Evolutionary conservation across 352 stramenopile genomes (phyloP).

Genomic region (Phytopythium ostracodes): DNA sequence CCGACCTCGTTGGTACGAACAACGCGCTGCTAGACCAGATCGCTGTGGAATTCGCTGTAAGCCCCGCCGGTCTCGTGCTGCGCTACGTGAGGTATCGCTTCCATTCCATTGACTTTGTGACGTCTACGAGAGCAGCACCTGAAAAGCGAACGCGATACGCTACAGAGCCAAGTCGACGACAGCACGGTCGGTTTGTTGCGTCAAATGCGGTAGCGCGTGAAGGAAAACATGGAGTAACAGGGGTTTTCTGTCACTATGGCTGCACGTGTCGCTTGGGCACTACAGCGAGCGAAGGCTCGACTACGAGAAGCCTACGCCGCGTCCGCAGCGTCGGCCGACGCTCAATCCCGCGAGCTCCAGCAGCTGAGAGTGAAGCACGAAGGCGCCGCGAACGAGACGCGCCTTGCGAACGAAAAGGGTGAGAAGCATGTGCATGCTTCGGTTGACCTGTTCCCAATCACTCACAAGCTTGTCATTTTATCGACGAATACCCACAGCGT

Average conservation of each 20-base stretch:
- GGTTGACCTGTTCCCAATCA: no score
- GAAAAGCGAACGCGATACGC: conserved; percentile 23
- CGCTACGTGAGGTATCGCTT: no score
- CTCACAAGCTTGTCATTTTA: no score
- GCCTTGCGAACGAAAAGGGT: conserved; percentile 32
- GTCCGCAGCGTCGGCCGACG: conserved; percentile 38
- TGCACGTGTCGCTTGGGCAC: neutral
- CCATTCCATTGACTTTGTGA: neutral
- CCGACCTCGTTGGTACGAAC: neutral
- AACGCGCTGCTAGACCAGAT: neutral
- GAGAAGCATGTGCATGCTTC: neutral
- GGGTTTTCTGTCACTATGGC: no score
- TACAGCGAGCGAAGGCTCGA: conserved; percentile 39
- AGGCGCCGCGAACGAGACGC: conserved; percentile 23
- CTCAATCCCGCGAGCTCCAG: conserved; percentile 38
- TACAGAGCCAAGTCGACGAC: conserved; percentile 51
- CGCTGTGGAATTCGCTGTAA: neutral
- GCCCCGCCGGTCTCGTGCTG: neutral
- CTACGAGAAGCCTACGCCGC: conserved; percentile 52
- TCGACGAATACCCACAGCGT: neutral
- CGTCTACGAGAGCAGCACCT: conserved; percentile 18
- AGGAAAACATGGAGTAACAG: neutral
- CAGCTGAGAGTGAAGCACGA: conserved; percentile 28
- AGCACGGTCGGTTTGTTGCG: conserved; percentile 23
- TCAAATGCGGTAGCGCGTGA: neutral